Base-by-base conservation (phyloP, 2,329 filamentous ascomycete genomes). In the Cryphonectria japonica region DNA sequence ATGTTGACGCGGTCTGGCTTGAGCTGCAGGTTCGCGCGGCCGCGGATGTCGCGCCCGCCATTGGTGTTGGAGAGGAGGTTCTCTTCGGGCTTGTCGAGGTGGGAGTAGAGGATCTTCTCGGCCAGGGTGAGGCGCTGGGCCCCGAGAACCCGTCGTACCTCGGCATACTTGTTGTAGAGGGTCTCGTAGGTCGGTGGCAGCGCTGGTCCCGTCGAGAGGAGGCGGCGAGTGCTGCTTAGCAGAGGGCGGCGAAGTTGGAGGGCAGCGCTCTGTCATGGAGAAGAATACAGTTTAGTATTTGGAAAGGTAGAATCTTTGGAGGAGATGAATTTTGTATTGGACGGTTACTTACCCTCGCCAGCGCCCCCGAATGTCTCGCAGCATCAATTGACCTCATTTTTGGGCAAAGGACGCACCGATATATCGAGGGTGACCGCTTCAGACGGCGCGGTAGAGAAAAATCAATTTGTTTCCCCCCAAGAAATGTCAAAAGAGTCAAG, bases 51-150 rank as follows among this genome's bases (percentile, higher is more conserved):
- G 67, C 88, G 88, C 75, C 95, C 95, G 87, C 95, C 93, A 81
- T 93, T 88, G 66, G 95, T 98, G 78, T 90, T 89, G 68, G 88
- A 89, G 72, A 97, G 86, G 68, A 99, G 88, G 52, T 94, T 95
- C 80, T 97, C 94, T 82, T 97, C 95, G 8, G 91, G 89, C 78
- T 94, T 93, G 82, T 96, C 92, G 75, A 99, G 86, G 83, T 99
- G 96, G 77, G 95, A 94, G 85, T 98, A 99, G 71, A 99, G 88
- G 78, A 99, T 98, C 88, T 99, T 99, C 84, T 99, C 96, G 74
- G 96, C 94, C 70, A 99, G 88, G 2, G 95, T 98, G 72, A 99
- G 88, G 69, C 86, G 84, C 75, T 85, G 84, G 71, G 82, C 77
- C 65, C 91, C 92, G 46, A 98, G 87, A 13, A 97, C 88, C 68